Base-by-base conservation (phyloP, 352 stramenopile species). In the Phytopythium sindhum region DNA sequence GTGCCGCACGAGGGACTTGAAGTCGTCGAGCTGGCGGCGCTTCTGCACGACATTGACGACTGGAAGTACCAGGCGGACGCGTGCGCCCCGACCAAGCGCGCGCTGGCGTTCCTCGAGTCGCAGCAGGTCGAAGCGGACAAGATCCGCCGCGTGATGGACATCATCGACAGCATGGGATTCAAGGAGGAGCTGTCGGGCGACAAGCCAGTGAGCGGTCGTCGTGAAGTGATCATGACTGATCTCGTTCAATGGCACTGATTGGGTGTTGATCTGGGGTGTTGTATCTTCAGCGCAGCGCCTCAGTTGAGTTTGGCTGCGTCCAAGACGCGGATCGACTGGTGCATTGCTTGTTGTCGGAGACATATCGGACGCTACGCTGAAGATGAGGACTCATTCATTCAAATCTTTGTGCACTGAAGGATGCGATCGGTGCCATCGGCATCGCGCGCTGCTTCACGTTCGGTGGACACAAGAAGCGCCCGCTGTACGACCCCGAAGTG, bases 391-490 rank as follows among this genome's bases (percentile, higher is more conserved):
- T 44, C 5, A 29, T 33, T 19, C 4, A 47, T 26, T 14, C 29
- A 23, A 11, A n/a, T 53, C 28, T 21, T 9, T 11, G 26, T 17
- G 11, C 45, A 33, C 50, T 63, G 41, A 51, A 91, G 81, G 90
- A 97, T 69, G 89, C 88, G 11, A 96, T 97, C 65, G 90, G 88
- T n/a, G 88, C 90, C 5, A 87, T 97, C 19, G 90, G 90, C 63
- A 96, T 97, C 53, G 90, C 90, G 19, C 88, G 90, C 26, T 97
- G 89, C 71, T 96, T 97, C 69, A 96, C 90, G 26, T 97, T 89
- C 60, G 88, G 89, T 64, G 86, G 90, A 44, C 71, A 91, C 77
- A 94, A 93, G 65, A 84, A 89, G 63, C 84, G 88, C 11, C 60
- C 80, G 29, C 63, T 97, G 57, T 97, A 97, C 70, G 84, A 96